Evolutionary conservation across 306 rosid genomes (phyloP).

Genomic region (Dicorynia guianensis): DNA sequence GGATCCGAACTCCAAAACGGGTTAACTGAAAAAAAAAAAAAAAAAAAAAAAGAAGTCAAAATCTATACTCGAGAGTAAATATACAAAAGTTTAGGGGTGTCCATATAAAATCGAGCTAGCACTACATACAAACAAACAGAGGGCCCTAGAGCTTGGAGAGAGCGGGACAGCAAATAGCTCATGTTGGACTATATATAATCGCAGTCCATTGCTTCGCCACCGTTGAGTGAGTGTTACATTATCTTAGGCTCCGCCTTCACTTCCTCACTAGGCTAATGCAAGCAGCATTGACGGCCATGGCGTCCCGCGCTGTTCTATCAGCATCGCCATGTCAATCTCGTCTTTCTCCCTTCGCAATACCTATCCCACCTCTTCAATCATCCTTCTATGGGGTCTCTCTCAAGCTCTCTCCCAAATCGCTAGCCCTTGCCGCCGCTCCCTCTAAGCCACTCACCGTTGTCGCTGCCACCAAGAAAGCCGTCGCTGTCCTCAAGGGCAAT

Average conservation of each 20-base stretch:
- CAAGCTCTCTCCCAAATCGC: conserved; percentile 48
- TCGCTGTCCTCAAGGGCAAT: conserved; percentile 74
- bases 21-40: too few species aligned
- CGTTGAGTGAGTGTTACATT: conserved; percentile 13
- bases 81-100: background rate
- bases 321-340: conserved; percentile 35
- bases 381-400: conserved; percentile 53
- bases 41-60: background rate
- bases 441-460: conserved; percentile 55
- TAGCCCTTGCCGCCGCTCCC: conserved; percentile 46
- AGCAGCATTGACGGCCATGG: conserved; percentile 68
- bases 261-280: conserved; percentile 46
- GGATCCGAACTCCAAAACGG: background rate
- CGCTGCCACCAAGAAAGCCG: conserved; percentile 70
- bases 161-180: background rate
- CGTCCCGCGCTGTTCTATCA: conserved; percentile 57
- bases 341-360: conserved; percentile 38
- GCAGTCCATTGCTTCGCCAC: background rate
- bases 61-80: background rate
- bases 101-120: background rate
- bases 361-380: conserved; percentile 33
- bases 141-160: background rate
- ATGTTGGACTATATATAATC: background rate
- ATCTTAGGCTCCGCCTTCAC: conserved; percentile 29
- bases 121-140: background rate